A percentile compares a stretch with the other conserved stretches of the same genome.
Evolutionary conservation across 73 alveolate species (phyloP).

Genomic region (Stentor coeruleus): DNA sequence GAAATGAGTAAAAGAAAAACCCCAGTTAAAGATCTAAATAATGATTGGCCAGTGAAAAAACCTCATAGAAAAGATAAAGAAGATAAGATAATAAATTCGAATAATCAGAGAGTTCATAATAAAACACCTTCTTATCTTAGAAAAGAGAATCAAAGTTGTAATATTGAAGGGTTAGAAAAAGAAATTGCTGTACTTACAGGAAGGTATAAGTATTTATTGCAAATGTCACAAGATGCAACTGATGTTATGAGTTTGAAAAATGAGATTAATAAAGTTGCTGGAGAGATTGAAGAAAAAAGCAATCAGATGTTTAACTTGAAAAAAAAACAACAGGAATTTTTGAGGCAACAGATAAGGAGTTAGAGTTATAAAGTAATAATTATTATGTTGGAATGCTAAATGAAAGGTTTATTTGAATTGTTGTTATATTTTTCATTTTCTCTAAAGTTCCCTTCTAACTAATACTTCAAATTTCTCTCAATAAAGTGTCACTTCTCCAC

Average conservation of each 20-base stretch:
- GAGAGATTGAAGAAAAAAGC: background rate
- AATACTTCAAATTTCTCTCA: too few relatives aligned
- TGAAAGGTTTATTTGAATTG: too few relatives aligned
- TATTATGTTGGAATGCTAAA: too few relatives aligned
- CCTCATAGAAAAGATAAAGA: background rate
- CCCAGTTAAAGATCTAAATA: too few relatives aligned
- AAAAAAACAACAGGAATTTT: background rate
- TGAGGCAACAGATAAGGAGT: background rate
- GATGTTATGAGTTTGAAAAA: background rate
- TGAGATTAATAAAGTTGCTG: background rate
- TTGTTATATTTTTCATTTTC: too few relatives aligned
- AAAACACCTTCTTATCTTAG: background rate
- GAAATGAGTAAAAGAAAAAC: background rate
- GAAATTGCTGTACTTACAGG: constrained; percentile 6
- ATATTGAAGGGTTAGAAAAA: background rate
- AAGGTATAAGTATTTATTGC: background rate
- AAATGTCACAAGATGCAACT: background rate
- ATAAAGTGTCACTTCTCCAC: too few relatives aligned
- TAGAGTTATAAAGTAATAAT: too few relatives aligned
- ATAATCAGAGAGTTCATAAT: background rate
- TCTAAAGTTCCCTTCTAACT: too few relatives aligned
- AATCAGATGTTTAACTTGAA: background rate
- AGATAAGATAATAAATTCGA: background rate
- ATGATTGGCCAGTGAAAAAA: too few relatives aligned
- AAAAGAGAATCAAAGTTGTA: background rate